phyloP scores from a whole-genome alignment of 768 basidiomycete genomes.

The Kwoniella botswanensis region DNA sequence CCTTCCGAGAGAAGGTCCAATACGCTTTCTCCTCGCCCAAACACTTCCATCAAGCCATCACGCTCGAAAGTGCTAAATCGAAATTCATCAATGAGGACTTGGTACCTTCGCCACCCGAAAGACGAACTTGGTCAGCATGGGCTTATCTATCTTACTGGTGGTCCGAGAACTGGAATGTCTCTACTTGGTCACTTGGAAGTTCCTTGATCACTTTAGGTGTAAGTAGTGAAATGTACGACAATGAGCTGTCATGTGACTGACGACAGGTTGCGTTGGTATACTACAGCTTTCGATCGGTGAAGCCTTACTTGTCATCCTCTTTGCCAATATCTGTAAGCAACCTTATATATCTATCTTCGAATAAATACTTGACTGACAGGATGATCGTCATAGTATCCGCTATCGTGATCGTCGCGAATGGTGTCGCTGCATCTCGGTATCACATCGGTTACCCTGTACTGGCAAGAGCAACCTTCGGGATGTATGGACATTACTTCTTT shows the following conservation, averaged over 20 bases:
- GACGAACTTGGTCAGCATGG: slow-evolving; percentile 23
- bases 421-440: slow-evolving; percentile 31
- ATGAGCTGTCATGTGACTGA: too few relatives aligned
- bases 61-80: slow-evolving; percentile 27
- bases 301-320: slow-evolving; percentile 25
- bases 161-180: slow-evolving; percentile 21
- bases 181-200: slow-evolving; percentile 27
- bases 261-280: too few relatives aligned
- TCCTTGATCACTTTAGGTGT: slow-evolving; percentile 28
- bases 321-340: slow-evolving; percentile 28
- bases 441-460: slow-evolving; percentile 39
- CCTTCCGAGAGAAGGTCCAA: slow-evolving; percentile 25
- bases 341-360: not conserved
- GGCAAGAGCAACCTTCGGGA: slow-evolving; percentile 35
- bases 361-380: not conserved
- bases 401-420: slow-evolving; percentile 34
- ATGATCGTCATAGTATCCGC: slow-evolving; percentile 25
- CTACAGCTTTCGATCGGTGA: slow-evolving; percentile 25
- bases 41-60: slow-evolving; percentile 26
- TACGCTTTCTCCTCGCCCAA: slow-evolving; percentile 27
- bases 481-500: slow-evolving; percentile 42
- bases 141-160: slow-evolving; percentile 27
- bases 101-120: slow-evolving; percentile 24
- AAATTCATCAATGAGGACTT: slow-evolving; percentile 30
- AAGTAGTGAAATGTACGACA: not conserved